Base-by-base conservation (phyloP, 164 flowering plant species). In the grape (Vitis vinifera) region DNA sequence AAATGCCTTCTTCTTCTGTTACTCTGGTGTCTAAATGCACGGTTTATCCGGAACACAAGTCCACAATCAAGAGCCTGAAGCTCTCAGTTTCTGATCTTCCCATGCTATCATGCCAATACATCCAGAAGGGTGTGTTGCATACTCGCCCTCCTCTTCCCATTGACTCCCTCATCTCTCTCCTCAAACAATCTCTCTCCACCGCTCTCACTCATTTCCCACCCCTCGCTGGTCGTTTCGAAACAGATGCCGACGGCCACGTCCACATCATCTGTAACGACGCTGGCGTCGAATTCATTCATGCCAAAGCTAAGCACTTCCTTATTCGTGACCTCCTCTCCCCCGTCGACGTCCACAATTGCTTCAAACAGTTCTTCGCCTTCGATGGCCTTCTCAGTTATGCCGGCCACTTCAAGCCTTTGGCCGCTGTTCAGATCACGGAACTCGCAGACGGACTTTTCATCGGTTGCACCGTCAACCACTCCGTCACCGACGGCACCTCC, bases 41-140 rank as follows among this genome's bases (percentile, higher is more conserved):
- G 0, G 67, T 93, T 3, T 62, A 23, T 16, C 96, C 93, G 0
- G 72, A 73, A 30, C 74, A 76, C 11, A 68, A 63, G 50, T 79
- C 90, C 58, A 3, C 74, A 0, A 49, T 77, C 51, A 52, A 53
- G n/a, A 10, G 69, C 14, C 84, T 87, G 8, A 87, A 76, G 63
- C 91, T 91, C 69, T 87, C 96, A 0, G 90, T 87, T 61, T 89
- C 93, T 5, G 98, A 94, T 63, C 86, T 94, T n/a, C 92, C 95
- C 13, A 92, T 92, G 98, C 93, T 94, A 66, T 89, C 98, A 0
- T 88, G 96, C 66, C 94, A 92, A 6, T 92, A 94, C 85, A 94
- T 92, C 23, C 97, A 94, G 71, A 90, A 92, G 72, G 98, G 98
- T 0, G 81, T 87, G 9, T 74, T 94, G 1, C 79, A 88, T 67